Conservation (phyloP, 352 stramenopile genomes). For the Globisporangium radiosum region DNA sequence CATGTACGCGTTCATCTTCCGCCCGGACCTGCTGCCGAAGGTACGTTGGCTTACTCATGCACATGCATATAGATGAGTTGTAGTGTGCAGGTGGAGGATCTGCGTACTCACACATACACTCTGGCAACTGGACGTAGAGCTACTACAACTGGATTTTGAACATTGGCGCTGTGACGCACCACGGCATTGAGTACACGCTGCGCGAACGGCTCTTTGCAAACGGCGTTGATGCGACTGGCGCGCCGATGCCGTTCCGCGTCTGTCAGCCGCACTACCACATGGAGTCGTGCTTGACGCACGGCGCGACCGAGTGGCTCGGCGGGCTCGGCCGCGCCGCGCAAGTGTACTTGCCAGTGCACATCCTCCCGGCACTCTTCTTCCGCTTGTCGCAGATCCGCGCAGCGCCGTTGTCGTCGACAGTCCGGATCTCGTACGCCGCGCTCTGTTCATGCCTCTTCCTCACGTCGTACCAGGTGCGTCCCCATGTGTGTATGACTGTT, state of each 20-base stretch:
- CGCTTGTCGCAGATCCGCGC: conserved; percentile 51
- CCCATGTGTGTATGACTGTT: background rate
- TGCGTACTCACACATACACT: background rate
- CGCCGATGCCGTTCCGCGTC: conserved; percentile 45
- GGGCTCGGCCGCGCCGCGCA: conserved; percentile 63
- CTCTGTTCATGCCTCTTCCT: conserved; percentile 79
- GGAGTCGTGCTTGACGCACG: conserved; percentile 78
- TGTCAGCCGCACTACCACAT: conserved; percentile 86
- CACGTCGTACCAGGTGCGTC: conserved; percentile 68
- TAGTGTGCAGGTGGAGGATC: background rate
- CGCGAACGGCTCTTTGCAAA: conserved; percentile 37
- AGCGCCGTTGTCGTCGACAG: conserved; percentile 37
- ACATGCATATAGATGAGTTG: background rate
- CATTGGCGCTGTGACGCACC: conserved; percentile 62
- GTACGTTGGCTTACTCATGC: conserved; percentile 16
- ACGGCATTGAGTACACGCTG: conserved; percentile 66
- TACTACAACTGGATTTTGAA: conserved; percentile 85
- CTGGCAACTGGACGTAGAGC: conserved; percentile 20
- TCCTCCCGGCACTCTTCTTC: conserved; percentile 72
- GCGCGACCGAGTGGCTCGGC: conserved; percentile 67
- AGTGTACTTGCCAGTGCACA: conserved; percentile 79
- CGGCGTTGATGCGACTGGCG: conserved; percentile 36
- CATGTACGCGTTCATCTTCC: conserved; percentile 74
- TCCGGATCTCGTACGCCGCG: conserved; percentile 51
- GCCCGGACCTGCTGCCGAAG: conserved; percentile 64